Conservation (phyloP, 768 basidiomycete species). For the Leucosporidium scottii region DNA sequence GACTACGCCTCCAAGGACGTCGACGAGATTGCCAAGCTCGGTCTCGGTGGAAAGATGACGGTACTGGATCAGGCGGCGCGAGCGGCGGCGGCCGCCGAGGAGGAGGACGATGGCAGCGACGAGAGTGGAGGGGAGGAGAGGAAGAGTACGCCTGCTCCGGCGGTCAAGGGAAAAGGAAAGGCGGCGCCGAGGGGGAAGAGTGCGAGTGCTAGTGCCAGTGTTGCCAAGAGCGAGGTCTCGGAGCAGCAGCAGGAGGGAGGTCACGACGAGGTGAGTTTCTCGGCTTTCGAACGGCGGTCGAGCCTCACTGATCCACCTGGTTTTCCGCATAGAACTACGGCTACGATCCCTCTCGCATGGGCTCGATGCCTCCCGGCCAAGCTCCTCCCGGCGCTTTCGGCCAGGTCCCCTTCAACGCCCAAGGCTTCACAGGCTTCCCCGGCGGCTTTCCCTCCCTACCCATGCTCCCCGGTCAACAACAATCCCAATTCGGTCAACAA, state of each 20-base stretch:
- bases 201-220: not conserved
- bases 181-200: not conserved
- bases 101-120: conserved; percentile 1
- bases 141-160: not conserved
- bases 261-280: not conserved
- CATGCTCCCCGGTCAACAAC: too few relatives aligned
- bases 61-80: not conserved
- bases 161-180: not conserved
- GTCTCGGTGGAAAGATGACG: conserved; percentile 23
- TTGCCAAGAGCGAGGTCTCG: not conserved
- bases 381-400: too few relatives aligned
- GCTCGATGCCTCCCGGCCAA: too few relatives aligned
- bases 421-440: too few relatives aligned
- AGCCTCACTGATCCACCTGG: too few relatives aligned
- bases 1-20: conserved; percentile 27
- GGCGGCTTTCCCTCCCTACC: too few relatives aligned
- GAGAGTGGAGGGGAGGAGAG: not conserved
- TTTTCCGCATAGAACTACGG: too few relatives aligned
- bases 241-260: not conserved
- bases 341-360: too few relatives aligned
- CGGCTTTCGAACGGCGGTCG: too few relatives aligned
- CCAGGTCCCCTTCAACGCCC: too few relatives aligned
- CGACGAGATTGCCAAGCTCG: conserved; percentile 9
- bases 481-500: too few relatives aligned
- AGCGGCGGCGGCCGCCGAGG: conserved; percentile 16